Conservation (phyloP, 345 rosid species). For the Pelargonium nanum region DNA sequence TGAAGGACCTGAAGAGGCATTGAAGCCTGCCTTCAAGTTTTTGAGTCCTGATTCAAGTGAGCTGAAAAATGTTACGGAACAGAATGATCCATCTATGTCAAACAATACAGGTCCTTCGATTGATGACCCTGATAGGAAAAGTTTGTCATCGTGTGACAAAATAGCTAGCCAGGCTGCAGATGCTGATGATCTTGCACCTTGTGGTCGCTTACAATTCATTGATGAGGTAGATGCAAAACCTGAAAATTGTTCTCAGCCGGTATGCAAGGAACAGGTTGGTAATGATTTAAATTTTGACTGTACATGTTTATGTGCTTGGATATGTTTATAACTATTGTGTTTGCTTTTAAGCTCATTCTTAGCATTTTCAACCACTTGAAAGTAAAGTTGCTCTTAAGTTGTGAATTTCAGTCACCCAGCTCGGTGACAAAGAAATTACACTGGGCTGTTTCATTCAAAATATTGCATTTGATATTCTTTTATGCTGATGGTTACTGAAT, state of each 20-base stretch:
- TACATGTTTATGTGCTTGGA: neutral
- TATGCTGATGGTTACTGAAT: no score
- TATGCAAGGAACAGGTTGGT: slow-evolving; percentile 42
- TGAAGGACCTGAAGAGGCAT: slow-evolving; percentile 41
- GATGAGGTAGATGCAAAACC: slow-evolving; percentile 27
- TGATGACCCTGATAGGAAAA: slow-evolving; percentile 26
- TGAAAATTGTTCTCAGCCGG: slow-evolving; percentile 27
- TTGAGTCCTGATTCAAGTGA: slow-evolving; percentile 20
- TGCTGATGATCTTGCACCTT: slow-evolving; percentile 20
- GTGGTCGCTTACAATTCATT: slow-evolving; percentile 14
- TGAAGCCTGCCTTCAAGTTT: slow-evolving; percentile 35
- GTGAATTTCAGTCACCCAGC: no score
- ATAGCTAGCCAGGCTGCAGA: slow-evolving; percentile 18
- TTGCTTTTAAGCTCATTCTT: neutral
- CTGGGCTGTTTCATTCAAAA: no score
- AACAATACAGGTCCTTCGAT: slow-evolving; percentile 25
- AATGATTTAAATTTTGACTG: neutral
- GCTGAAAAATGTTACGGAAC: slow-evolving; percentile 26
- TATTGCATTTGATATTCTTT: no score
- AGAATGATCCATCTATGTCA: slow-evolving; percentile 27
- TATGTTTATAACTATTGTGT: neutral
- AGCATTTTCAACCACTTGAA: neutral
- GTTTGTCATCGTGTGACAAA: slow-evolving; percentile 19
- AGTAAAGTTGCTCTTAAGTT: neutral
- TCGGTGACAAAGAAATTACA: no score